Base-by-base conservation (phyloP, 176 grass and related monocot species). In the Chloris gayana region DNA sequence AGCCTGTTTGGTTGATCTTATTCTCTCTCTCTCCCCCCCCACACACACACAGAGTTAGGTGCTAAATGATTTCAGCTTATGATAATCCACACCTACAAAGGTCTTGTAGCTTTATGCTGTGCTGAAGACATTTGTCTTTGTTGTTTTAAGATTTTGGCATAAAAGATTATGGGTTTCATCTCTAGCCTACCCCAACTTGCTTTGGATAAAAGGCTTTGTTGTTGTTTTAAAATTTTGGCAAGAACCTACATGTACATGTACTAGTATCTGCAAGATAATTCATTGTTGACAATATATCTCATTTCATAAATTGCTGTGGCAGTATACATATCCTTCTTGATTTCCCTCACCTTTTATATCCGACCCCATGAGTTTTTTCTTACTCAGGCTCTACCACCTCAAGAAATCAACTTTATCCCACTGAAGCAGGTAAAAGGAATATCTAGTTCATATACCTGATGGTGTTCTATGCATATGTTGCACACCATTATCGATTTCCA, bases 391-490 rank as follows among this genome's bases (percentile, higher is more conserved):
- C 85, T 95, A 54, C 79, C 86, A 63, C 93, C 96, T 3, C 53
- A 86, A 25, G 85, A 96, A 82, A 99, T 99, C 72, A 88, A 87
- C 42, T 99, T 99, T 82, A 64, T 91, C 22, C 97, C 97, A 77
- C 76, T 99, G 65, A 99, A 99, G 66, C 93, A 96, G 88, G 97
- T 95, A 77, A 87, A 57, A 80, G 14, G 26, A 67, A 50, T 50
- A 57, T 77, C 7, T 35, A 69, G 38, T 67, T 76, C 73, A 69
- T 60, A 62, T 61, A 54, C 31, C 70, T 49, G 47, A 22, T 21
- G 26, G 56, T 30, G n/a, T n/a, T n/a, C n/a, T n/a, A 45, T 84
- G 9, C 47, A 39, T 22, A 70, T 77, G 53, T 73, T 61, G 33
- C 18, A 30, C 22, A 42, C 34, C 26, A 49, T 39, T 77, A 18